Conservation (phyloP, 129 eudicot genomes). For the Calendula officinalis region DNA sequence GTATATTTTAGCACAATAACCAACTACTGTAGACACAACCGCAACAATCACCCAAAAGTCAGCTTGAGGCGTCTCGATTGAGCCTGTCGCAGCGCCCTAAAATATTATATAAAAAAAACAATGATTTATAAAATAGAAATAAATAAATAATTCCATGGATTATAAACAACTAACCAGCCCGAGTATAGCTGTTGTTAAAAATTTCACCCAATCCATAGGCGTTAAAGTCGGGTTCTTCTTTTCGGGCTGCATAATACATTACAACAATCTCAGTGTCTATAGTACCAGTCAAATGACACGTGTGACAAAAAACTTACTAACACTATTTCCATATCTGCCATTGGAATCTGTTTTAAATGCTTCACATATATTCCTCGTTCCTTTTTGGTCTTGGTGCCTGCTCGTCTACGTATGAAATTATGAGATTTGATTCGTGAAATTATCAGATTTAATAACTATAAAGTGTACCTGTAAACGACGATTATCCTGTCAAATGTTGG, state of each 20-base stretch:
- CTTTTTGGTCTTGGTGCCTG: constrained; percentile 43
- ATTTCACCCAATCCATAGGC: constrained; percentile 97
- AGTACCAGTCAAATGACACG: not conserved
- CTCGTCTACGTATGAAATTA: constrained; percentile 47
- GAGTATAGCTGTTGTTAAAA: constrained; percentile 66
- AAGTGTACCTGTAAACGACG: constrained; percentile 83
- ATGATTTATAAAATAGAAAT: not conserved
- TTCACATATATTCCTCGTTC: constrained; percentile 86
- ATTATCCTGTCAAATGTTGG: constrained; percentile 97
- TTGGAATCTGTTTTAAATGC: constrained; percentile 89
- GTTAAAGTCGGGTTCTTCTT: constrained; percentile 94
- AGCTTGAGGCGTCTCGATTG: constrained; percentile 74
- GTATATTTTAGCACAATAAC: constrained; percentile 88
- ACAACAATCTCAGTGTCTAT: constrained; percentile 3
- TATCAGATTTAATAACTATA: not conserved
- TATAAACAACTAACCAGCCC: constrained; percentile 65
- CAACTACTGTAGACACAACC: constrained; percentile 75
- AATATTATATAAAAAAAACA: not conserved
- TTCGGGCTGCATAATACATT: constrained; percentile 59
- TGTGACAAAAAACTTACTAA: constrained; percentile 40
- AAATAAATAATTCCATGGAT: not conserved
- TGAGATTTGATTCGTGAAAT: not conserved
- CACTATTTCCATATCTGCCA: constrained; percentile 99
- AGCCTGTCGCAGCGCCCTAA: constrained; percentile 78
- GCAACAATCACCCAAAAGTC: constrained; percentile 93